A percentile compares a stretch with the other conserved stretches of the same genome.
Conservation (phyloP, 2,329 filamentous ascomycete species). For the Phaeoacremonium minimum region DNA sequence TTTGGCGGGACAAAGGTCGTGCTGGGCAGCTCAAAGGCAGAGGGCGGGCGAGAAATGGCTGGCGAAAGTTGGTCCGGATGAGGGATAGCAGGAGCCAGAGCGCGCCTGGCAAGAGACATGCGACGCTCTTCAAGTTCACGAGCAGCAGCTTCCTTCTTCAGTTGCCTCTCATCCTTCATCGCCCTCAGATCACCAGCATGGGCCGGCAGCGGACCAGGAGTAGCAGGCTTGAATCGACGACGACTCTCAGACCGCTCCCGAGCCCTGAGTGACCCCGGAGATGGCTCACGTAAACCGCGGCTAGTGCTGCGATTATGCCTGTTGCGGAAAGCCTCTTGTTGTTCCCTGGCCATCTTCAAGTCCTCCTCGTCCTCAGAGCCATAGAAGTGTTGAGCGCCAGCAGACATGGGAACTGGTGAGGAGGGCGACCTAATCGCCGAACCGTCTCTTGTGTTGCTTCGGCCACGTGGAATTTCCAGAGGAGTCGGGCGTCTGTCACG, state of each 20-base stretch:
- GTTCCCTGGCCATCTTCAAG: slow-evolving; percentile 46
- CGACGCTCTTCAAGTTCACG: slow-evolving; percentile 86
- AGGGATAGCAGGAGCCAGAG: slow-evolving; percentile 75
- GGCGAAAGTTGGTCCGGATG: slow-evolving; percentile 59
- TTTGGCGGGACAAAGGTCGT: slow-evolving; percentile 32
- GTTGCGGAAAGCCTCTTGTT: slow-evolving; percentile 51
- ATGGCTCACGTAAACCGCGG: slow-evolving; percentile 13
- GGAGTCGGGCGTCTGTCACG: slow-evolving; percentile 37
- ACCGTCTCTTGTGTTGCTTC: slow-evolving; percentile 56
- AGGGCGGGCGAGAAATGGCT: slow-evolving; percentile 22
- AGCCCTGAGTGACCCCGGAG: slow-evolving; percentile 16
- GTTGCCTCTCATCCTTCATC: slow-evolving; percentile 56
- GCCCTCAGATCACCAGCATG: slow-evolving; percentile 50
- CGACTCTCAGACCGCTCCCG: slow-evolving; percentile 19
- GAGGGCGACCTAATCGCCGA: slow-evolving; percentile 68
- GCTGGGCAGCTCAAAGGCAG: slow-evolving; percentile 36
- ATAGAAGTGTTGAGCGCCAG: slow-evolving; percentile 46
- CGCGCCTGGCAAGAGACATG: slow-evolving; percentile 74
- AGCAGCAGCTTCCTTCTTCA: slow-evolving; percentile 71
- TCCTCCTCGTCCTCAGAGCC: slow-evolving; percentile 65
- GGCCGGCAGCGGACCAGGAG: slow-evolving; percentile 36
- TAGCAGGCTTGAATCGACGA: slow-evolving; percentile 22
- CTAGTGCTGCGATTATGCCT: slow-evolving; percentile 42
- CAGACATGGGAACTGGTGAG: slow-evolving; percentile 74
- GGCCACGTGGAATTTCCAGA: slow-evolving; percentile 50